Conservation (phyloP, 441 rosid species). For the Populus trichocarpa region DNA sequence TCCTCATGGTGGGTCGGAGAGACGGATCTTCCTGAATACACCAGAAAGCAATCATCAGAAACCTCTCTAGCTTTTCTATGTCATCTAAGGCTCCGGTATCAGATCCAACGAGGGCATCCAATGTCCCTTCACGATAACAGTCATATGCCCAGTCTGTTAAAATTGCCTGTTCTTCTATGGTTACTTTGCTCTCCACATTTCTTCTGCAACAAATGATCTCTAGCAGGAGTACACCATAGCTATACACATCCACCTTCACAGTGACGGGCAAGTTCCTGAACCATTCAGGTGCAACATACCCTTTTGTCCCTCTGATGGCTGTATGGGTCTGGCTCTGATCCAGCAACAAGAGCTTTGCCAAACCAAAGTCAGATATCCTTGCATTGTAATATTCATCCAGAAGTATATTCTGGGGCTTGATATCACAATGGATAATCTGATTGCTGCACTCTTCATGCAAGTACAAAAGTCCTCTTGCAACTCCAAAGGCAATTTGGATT, state of each 20-base stretch:
- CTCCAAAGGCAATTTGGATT: too few relatives aligned
- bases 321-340: constrained; percentile 37
- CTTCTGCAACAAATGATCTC: constrained; percentile 41
- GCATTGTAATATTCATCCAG: too few relatives aligned
- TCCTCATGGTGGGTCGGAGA: too few relatives aligned
- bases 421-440: too few relatives aligned
- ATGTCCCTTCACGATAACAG: constrained; percentile 21
- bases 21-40: too few relatives aligned
- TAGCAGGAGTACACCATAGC: constrained; percentile 41
- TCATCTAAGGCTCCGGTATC: too few relatives aligned
- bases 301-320: constrained; percentile 40
- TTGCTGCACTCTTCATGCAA: too few relatives aligned
- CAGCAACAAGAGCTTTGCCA: constrained; percentile 23
- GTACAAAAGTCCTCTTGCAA: too few relatives aligned
- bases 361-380: too few relatives aligned
- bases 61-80: too few relatives aligned
- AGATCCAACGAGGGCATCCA: constrained; percentile 25
- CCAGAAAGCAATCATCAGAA: too few relatives aligned
- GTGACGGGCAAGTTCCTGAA: constrained; percentile 40
- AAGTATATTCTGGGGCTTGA: too few relatives aligned
- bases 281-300: constrained; percentile 49
- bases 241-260: constrained; percentile 50
- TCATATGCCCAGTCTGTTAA: constrained; percentile 40
- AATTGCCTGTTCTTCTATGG: constrained; percentile 15
- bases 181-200: constrained; percentile 17